Evolutionary conservation across 495 filamentous ascomycete genomes (phyloP).

Genomic region (Ramalina intermedia): DNA sequence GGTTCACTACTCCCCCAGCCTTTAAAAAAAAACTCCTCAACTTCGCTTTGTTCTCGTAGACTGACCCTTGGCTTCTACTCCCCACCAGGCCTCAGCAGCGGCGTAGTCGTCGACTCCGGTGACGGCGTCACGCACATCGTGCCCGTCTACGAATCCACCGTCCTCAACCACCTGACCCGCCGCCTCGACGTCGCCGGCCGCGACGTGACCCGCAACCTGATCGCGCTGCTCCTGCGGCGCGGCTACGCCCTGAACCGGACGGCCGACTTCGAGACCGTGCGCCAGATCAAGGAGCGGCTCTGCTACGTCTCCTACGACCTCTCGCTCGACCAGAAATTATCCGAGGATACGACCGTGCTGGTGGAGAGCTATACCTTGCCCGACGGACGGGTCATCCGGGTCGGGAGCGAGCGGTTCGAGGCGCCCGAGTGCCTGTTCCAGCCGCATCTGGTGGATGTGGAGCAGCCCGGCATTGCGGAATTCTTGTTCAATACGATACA

Average conservation of each 20-base stretch:
- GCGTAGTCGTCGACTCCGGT: slow-evolving; percentile 94
- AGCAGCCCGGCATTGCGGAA: slow-evolving; percentile 92
- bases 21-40: background rate
- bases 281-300: slow-evolving; percentile 99
- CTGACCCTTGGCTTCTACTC: background rate
- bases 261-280: slow-evolving; percentile 97
- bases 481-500: slow-evolving; percentile 98
- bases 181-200: slow-evolving; percentile 90
- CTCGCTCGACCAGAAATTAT: slow-evolving; percentile 85
- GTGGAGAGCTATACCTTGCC: slow-evolving; percentile 96
- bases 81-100: slow-evolving; percentile 65
- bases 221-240: slow-evolving; percentile 82
- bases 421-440: slow-evolving; percentile 98
- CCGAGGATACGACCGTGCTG: slow-evolving; percentile 92
- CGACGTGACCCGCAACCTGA: slow-evolving; percentile 94
- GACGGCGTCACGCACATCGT: slow-evolving; percentile 98
- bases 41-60: background rate
- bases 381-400: slow-evolving; percentile 87
- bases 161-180: slow-evolving; percentile 90
- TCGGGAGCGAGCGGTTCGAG: slow-evolving; percentile 94
- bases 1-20: background rate
- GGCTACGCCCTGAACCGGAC: slow-evolving; percentile 97
- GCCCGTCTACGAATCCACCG: slow-evolving; percentile 91
- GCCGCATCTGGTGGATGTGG: slow-evolving; percentile 93
- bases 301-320: slow-evolving; percentile 99